Evolutionary conservation across 2,329 filamentous ascomycete species (phyloP).

Genomic region (Neonectria faginata): DNA sequence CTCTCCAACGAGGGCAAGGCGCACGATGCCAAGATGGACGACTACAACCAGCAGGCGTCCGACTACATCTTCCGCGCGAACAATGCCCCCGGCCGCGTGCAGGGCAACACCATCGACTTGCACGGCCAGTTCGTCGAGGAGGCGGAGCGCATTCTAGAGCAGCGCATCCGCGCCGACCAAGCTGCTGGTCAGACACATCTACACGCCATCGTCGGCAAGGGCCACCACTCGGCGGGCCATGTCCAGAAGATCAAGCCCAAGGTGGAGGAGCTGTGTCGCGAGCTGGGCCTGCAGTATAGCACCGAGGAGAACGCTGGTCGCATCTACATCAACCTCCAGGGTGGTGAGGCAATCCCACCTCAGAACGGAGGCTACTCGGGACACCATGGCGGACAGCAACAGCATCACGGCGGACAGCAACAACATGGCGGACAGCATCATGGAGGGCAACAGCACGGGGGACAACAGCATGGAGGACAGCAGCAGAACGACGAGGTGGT

Average conservation of each 20-base stretch:
- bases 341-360: slow-evolving; percentile 70
- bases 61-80: slow-evolving; percentile 97
- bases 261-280: slow-evolving; percentile 86
- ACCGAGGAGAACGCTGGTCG: slow-evolving; percentile 92
- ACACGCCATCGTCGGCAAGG: slow-evolving; percentile 96
- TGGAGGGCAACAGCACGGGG: slow-evolving; percentile 49
- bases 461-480: slow-evolving; percentile 54
- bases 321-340: slow-evolving; percentile 88
- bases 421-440: slow-evolving; percentile 58
- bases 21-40: slow-evolving; percentile 86
- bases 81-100: slow-evolving; percentile 81
- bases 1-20: slow-evolving; percentile 86
- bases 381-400: slow-evolving; percentile 57
- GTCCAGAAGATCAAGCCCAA: slow-evolving; percentile 96
- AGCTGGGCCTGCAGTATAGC: slow-evolving; percentile 83
- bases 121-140: slow-evolving; percentile 96
- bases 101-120: slow-evolving; percentile 87
- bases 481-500: slow-evolving; percentile 66
- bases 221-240: slow-evolving; percentile 84
- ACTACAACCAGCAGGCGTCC: slow-evolving; percentile 90
- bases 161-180: slow-evolving; percentile 83
- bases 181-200: slow-evolving; percentile 81
- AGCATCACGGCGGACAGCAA: slow-evolving; percentile 56
- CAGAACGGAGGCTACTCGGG: slow-evolving; percentile 52
- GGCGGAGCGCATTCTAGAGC: slow-evolving; percentile 89